A percentile compares a stretch with the other conserved stretches of the same genome.
Evolutionary conservation across 164 flowering plant genomes (phyloP).

Genomic region (Houttuynia cordata): DNA sequence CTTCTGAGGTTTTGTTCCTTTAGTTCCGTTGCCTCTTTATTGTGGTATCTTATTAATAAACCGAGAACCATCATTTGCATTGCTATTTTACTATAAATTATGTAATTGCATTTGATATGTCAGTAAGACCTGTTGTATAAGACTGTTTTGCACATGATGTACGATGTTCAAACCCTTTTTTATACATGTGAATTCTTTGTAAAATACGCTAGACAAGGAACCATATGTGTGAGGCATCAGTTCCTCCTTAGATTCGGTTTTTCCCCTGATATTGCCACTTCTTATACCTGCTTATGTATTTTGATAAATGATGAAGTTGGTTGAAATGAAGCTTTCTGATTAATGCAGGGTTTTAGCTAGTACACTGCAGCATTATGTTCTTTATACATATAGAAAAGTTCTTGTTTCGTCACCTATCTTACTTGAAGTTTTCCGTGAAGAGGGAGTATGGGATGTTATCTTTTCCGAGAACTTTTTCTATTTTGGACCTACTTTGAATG

Average conservation of each 20-base stretch:
- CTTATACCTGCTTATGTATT: no score
- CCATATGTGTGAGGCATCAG: not conserved
- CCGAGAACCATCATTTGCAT: no score
- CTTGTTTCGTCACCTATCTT: conserved; percentile 45
- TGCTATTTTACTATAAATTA: no score
- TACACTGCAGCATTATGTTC: conserved; percentile 50
- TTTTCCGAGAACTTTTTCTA: conserved; percentile 87
- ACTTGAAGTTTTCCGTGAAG: conserved; percentile 63
- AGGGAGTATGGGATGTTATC: conserved; percentile 84
- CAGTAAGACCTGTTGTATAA: no score
- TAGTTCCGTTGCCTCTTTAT: no score
- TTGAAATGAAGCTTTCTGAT: not conserved
- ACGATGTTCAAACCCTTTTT: no score
- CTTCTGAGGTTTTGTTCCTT: no score
- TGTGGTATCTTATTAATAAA: no score
- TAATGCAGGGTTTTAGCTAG: conserved; percentile 55
- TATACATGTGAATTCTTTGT: no score
- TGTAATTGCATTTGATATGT: no score
- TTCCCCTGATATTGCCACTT: not conserved
- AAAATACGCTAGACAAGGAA: no score
- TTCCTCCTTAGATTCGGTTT: not conserved
- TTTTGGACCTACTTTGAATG: conserved; percentile 46
- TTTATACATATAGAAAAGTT: conserved; percentile 59
- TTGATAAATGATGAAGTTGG: not conserved
- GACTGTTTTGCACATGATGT: no score